A percentile compares a stretch with the other conserved stretches of the same genome.
These are phyloP conservation scores for Rutstroemia sp. DNA, from an alignment of 2,329 filamentous ascomycete species.

Conservation along the genomic window DNA sequence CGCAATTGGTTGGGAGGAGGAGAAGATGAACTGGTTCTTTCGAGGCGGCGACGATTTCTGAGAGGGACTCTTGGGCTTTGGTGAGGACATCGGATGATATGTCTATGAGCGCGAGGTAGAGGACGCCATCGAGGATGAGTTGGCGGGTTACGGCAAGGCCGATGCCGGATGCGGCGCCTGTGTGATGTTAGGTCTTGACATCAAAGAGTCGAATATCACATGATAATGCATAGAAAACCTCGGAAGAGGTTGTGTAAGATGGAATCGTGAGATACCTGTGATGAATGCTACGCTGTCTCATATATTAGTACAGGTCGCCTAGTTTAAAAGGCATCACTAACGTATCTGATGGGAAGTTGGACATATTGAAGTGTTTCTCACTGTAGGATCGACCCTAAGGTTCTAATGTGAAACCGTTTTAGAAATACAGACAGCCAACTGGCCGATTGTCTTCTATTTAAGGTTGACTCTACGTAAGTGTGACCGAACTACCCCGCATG, in stretches of 20 bases:
- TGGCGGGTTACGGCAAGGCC: constrained; percentile 17
- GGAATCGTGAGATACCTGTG: constrained; percentile 12
- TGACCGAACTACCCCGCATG: too few relatives aligned
- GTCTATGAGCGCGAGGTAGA: constrained; percentile 17
- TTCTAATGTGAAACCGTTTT: too few relatives aligned
- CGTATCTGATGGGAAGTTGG: not conserved
- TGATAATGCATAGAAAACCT: not conserved
- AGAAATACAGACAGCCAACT: too few relatives aligned
- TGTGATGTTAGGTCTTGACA: not conserved
- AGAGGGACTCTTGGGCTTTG: not conserved
- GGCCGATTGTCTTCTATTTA: too few relatives aligned
- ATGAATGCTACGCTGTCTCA: constrained; percentile 17
- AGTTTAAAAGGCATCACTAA: not conserved
- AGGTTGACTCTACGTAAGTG: too few relatives aligned
- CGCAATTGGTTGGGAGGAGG: constrained; percentile 10
- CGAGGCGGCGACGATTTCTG: not conserved
- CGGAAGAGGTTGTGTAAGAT: not conserved
- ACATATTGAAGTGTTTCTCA: not conserved
- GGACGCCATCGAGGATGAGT: constrained; percentile 16
- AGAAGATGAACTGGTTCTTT: constrained; percentile 5
- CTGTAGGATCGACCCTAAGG: too few relatives aligned
- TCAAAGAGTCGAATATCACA: not conserved
- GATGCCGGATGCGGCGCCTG: constrained; percentile 21
- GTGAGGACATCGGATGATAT: constrained; percentile 5
- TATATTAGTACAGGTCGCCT: not conserved